Conservation (phyloP, 108 stramenopile species). For the Craspedostauros australis region DNA sequence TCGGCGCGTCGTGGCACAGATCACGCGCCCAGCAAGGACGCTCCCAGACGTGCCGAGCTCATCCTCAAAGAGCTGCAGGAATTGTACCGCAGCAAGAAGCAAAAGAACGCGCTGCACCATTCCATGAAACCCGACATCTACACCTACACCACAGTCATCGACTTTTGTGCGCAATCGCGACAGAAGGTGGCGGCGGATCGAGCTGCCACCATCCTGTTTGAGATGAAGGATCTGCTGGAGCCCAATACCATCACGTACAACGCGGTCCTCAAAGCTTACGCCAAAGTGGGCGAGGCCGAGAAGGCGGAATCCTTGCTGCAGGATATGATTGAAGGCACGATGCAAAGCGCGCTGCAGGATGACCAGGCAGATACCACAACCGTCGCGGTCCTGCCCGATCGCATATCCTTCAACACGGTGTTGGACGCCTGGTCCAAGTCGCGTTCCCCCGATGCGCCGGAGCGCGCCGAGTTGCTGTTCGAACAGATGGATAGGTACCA, state of each 20-base stretch:
- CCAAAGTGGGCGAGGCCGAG: slow-evolving; percentile 15
- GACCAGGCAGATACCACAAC: slow-evolving; percentile 21
- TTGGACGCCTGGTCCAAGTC: slow-evolving; percentile 30
- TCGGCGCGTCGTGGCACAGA: too few species aligned
- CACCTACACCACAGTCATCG: slow-evolving; percentile 25
- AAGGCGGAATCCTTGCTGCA: slow-evolving; percentile 20
- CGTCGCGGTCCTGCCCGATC: slow-evolving; percentile 46
- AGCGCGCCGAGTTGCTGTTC: slow-evolving; percentile 54
- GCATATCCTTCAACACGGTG: slow-evolving; percentile 23
- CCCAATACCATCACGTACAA: slow-evolving; percentile 32
- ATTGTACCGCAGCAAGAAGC: too few species aligned
- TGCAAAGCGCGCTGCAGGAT: slow-evolving; percentile 11
- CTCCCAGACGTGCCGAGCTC: slow-evolving; percentile 40
- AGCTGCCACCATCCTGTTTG: slow-evolving; percentile 37
- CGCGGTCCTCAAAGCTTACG: slow-evolving; percentile 18
- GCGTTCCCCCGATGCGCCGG: slow-evolving; percentile 7
- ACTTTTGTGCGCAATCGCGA: slow-evolving; percentile 12
- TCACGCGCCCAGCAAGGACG: slow-evolving; percentile 7
- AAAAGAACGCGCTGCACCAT: too few species aligned
- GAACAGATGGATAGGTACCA: slow-evolving; percentile 16
- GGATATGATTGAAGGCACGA: slow-evolving; percentile 20
- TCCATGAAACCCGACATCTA: slow-evolving; percentile 24
- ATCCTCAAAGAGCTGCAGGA: too few species aligned
- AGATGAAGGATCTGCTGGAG: slow-evolving; percentile 38
- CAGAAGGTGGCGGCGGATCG: slow-evolving; percentile 34